Conservation (phyloP, 2,329 filamentous ascomycete genomes). For the Conoideocrella luteorostrata region DNA sequence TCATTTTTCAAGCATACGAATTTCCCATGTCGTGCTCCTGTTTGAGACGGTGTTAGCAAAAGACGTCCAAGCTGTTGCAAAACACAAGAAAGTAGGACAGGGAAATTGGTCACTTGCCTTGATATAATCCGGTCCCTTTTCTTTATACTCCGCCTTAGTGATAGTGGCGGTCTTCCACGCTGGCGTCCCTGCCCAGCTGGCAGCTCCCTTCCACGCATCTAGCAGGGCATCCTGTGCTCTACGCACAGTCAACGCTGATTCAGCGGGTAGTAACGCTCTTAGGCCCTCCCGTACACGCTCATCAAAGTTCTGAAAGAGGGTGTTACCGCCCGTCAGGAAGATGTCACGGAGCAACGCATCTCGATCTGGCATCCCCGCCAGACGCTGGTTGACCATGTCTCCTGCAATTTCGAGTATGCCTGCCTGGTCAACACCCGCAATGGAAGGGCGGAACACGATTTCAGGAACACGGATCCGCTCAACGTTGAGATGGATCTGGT, state of each 20-base stretch:
- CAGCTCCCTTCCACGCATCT: conserved; percentile 92
- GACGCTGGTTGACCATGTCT: conserved; percentile 80
- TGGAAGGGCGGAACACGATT: conserved; percentile 85
- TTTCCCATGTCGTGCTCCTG: conserved; percentile 64
- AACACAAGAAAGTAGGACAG: conserved; percentile 7
- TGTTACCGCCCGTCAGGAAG: conserved; percentile 92
- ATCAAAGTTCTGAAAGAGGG: conserved; percentile 80
- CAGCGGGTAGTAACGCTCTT: conserved; percentile 63
- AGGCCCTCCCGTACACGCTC: conserved; percentile 71
- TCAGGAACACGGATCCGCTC: conserved; percentile 93
- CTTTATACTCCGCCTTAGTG: conserved; percentile 74
- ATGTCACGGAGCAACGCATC: conserved; percentile 75
- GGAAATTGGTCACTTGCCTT: conserved; percentile 51
- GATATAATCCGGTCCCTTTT: conserved; percentile 91
- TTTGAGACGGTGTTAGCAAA: too few relatives aligned
- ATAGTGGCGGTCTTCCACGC: conserved; percentile 61
- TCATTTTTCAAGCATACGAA: conserved; percentile 43
- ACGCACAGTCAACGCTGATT: conserved; percentile 61
- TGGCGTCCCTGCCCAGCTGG: conserved; percentile 65
- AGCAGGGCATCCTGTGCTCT: conserved; percentile 69
- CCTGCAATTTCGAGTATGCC: conserved; percentile 88
- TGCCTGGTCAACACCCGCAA: conserved; percentile 88
- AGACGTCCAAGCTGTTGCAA: not conserved
- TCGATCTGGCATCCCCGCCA: conserved; percentile 51
- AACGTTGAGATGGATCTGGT: conserved; percentile 92